These are phyloP conservation scores for Penicillium sp. DNA, from an alignment of 2,329 filamentous ascomycete genomes.

Conservation along the genomic window DNA sequence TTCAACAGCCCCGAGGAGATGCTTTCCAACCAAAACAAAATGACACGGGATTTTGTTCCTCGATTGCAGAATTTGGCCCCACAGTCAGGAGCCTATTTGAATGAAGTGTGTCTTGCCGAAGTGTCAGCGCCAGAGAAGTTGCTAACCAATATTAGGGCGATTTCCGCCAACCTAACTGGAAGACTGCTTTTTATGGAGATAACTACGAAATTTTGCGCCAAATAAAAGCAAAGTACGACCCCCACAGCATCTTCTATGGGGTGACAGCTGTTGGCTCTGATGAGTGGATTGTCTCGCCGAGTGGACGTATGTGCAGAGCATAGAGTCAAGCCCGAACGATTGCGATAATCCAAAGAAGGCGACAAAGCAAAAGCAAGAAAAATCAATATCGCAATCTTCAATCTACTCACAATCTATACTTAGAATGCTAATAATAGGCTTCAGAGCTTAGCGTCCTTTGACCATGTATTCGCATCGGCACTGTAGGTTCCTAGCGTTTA, in stretches of 20 bases:
- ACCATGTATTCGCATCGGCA: too few species aligned
- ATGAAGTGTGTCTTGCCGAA: background rate
- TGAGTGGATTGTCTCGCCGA: slow-evolving; percentile 2
- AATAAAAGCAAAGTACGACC: slow-evolving; percentile 13
- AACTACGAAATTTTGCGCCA: slow-evolving; percentile 3
- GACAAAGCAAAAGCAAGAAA: too few species aligned
- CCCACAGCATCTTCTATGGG: slow-evolving; percentile 7
- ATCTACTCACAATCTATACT: too few species aligned
- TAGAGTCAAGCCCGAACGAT: background rate
- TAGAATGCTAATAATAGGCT: too few species aligned
- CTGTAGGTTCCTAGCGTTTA: too few species aligned
- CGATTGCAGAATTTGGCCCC: background rate
- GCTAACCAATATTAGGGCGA: slow-evolving; percentile 2
- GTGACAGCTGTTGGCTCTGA: slow-evolving; percentile 9
- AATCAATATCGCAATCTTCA: too few species aligned
- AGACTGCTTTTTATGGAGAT: slow-evolving; percentile 7
- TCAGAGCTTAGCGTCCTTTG: too few species aligned
- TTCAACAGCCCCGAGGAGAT: slow-evolving; percentile 6
- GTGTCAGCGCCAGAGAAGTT: background rate
- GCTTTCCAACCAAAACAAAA: background rate
- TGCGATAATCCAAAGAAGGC: background rate
- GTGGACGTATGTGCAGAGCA: slow-evolving; percentile 1
- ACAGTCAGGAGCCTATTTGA: slow-evolving; percentile 7
- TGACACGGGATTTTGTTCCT: slow-evolving; percentile 4
- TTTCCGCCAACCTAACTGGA: slow-evolving; percentile 5